A percentile compares a stretch with the other conserved stretches of the same genome.
Evolutionary conservation across 2,329 filamentous ascomycete species (phyloP).

Genomic region (Xylaria sp.): DNA sequence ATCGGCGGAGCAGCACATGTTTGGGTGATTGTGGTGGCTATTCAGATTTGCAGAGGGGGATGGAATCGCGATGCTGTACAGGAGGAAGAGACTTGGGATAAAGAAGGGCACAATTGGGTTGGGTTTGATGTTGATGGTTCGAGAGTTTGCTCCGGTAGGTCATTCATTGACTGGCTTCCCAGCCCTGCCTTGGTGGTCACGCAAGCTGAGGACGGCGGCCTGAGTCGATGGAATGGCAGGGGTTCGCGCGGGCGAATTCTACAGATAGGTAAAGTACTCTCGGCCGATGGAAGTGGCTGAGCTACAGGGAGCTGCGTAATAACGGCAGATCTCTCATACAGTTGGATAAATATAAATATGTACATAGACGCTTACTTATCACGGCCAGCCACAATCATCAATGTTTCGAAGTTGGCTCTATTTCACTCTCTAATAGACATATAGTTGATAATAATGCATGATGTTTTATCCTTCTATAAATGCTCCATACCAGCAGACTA

Average conservation of each 20-base stretch:
- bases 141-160: not conserved
- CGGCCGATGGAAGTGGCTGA: not conserved
- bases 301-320: not conserved
- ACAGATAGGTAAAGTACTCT: too few relatives aligned
- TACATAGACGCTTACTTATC: too few relatives aligned
- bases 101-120: not conserved
- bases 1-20: constrained; percentile 64
- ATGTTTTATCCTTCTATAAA: too few relatives aligned
- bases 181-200: not conserved
- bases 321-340: too few relatives aligned
- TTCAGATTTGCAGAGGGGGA: not conserved
- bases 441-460: too few relatives aligned
- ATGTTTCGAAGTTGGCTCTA: too few relatives aligned
- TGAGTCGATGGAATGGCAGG: not conserved
- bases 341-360: too few relatives aligned
- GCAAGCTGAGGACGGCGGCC: not conserved
- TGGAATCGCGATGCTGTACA: not conserved
- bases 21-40: not conserved
- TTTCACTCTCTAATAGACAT: too few relatives aligned
- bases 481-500: too few relatives aligned
- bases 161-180: too few relatives aligned
- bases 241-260: too few relatives aligned
- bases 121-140: not conserved
- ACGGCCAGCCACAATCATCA: too few relatives aligned
- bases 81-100: not conserved